A percentile compares a stretch with the other conserved stretches of the same genome.
phyloP scores from a whole-genome alignment of 805 yeast genomes.

The Zygotorulaspora danielsina region DNA sequence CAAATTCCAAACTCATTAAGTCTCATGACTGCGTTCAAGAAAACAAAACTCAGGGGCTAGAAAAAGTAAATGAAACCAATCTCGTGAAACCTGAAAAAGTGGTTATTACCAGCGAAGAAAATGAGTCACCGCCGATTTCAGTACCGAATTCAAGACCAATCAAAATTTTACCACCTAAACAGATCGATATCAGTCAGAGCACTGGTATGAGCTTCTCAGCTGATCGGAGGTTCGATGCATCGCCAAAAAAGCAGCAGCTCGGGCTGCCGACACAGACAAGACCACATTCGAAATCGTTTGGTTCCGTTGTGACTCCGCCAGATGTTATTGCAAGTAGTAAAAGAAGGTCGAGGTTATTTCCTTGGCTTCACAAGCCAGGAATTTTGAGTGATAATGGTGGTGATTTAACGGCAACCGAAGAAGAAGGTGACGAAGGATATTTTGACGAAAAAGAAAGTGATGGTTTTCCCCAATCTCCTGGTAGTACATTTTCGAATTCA shows the following conservation, averaged over 20 bases:
- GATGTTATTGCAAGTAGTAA: constrained; percentile 31
- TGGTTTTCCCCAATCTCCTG: constrained; percentile 15
- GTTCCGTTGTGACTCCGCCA: constrained; percentile 31
- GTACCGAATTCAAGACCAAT: constrained; percentile 8
- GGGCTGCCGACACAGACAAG: constrained; percentile 21
- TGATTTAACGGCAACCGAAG: constrained; percentile 30
- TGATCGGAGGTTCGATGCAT: constrained; percentile 3
- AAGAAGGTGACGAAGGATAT: constrained; percentile 28
- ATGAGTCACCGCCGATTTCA: constrained; percentile 5
- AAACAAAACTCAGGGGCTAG: not conserved
- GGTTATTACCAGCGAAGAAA: constrained; percentile 13
- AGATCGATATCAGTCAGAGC: constrained; percentile 1
- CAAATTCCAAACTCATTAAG: not conserved
- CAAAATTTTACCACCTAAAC: constrained; percentile 7
- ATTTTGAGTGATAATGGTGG: constrained; percentile 31
- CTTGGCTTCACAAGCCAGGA: constrained; percentile 33
- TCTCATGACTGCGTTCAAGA: not conserved
- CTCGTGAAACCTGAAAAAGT: constrained; percentile 11
- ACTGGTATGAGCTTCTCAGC: constrained; percentile 1
- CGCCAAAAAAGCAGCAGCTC: constrained; percentile 7
- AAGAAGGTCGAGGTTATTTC: constrained; percentile 27
- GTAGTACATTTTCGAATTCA: constrained; percentile 16
- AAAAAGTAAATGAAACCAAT: constrained; percentile 2
- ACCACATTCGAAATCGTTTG: constrained; percentile 34
- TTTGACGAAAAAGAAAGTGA: constrained; percentile 23